Base-by-base conservation (phyloP, 225 moss, liverwort and hornwort genomes). In the Ulota crispa region DNA sequence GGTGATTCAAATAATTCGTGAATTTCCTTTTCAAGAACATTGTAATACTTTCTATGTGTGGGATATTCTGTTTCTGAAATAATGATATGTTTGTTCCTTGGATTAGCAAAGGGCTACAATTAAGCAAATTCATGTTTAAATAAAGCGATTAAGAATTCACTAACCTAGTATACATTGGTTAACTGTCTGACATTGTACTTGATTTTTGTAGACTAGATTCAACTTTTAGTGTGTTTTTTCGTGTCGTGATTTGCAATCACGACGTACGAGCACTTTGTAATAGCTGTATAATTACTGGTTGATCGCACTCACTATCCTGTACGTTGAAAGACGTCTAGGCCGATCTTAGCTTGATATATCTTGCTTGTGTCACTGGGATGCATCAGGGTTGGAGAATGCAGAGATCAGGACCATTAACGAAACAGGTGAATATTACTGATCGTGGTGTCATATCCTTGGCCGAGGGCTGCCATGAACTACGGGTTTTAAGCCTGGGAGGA, bases 381-480 rank as follows among this genome's bases (percentile, higher is more conserved):
- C 36, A 42, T 76, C 84, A 92, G 92, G 88, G 91, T 67, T 85
- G 89, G 84, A 82, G 87, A 78, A 80, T 83, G 73, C 83, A 81
- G 69, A 81, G 83, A 81, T 83, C 81, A 68, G 85, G 88, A 68
- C 85, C 87, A 56, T 64, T 85, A 39, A 81, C 79, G 6, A 90
- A 86, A 32, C 89, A 89, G 70, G 54, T 68, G 55, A 64, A 56
- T 67, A 88, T 93, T 64, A 87, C 92, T 67, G 92, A 97, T 85
- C 74, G 81, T 68, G 96, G 96, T 70, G 88, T 97, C 70, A 89
- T 85, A 80, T 85, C 89, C 70, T 79, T 97, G 75, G 91, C 92
- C 47, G 95, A 97, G 76, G 96, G 96, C 45, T 97, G 96, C 83
- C 85, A 90, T 43, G 83, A 81, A 67, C 83, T 97, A 65, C 88